A percentile compares a stretch with the other conserved stretches of the same genome.
Conservation (phyloP, 2,329 filamentous ascomycete species). For the Phaeoacremonium minimum region DNA sequence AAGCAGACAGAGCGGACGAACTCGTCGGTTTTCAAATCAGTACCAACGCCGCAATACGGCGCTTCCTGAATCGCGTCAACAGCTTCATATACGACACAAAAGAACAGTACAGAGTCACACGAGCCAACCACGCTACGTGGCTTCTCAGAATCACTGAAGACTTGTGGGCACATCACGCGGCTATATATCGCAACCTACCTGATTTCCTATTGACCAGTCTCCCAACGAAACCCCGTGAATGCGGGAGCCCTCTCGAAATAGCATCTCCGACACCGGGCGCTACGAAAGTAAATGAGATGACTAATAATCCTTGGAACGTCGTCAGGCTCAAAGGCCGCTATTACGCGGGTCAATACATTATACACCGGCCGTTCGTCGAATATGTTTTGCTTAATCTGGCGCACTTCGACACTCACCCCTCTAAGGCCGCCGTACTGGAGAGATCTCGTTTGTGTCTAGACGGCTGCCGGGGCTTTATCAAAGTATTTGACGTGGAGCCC, state of each 20-base stretch:
- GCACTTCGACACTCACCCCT: conserved; percentile 17
- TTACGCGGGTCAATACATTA: conserved; percentile 23
- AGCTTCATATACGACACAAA: conserved; percentile 21
- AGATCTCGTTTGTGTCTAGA: conserved; percentile 16
- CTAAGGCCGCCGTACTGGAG: conserved; percentile 13
- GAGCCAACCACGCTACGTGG: conserved; percentile 18
- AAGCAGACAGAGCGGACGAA: conserved; percentile 11
- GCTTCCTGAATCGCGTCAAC: conserved; percentile 22
- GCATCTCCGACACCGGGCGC: conserved; percentile 6
- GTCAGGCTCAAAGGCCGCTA: conserved; percentile 20
- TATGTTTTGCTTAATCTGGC: conserved; percentile 19
- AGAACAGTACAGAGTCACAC: conserved; percentile 15
- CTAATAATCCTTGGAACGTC: conserved; percentile 25
- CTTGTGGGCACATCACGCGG: conserved; percentile 18
- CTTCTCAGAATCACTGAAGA: conserved; percentile 18
- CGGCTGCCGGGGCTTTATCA: conserved; percentile 19
- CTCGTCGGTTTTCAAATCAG: conserved; percentile 23
- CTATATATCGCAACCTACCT: conserved; percentile 20
- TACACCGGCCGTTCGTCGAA: conserved; percentile 22
- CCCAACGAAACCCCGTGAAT: too few species aligned
- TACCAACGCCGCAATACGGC: conserved; percentile 22
- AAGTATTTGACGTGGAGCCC: conserved; percentile 18
- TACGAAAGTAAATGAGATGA: conserved; percentile 8
- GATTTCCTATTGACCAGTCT: conserved; percentile 15
- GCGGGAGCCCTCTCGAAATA: too few species aligned